Percentiles rank a stretch among this genome's conserved stretches.
These are phyloP conservation scores for Gnetum montanum DNA, from an alignment of 75 land plant genomes.

Conservation along the genomic window DNA sequence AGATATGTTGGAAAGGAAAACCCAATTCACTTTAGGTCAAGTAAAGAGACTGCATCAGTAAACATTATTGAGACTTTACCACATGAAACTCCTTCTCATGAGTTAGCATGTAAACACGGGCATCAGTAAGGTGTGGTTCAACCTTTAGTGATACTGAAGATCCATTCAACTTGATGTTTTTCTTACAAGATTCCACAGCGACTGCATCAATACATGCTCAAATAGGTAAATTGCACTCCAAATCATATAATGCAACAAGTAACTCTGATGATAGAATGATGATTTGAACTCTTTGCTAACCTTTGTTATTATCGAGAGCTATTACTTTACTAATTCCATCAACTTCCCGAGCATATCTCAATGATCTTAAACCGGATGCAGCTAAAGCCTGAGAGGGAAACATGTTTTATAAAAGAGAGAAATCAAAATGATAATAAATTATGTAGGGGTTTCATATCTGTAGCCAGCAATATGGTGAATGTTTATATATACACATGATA, in stretches of 20 bases:
- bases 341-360: constrained; percentile 92
- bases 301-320: constrained; percentile 88
- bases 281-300: too few relatives aligned
- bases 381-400: constrained; percentile 61
- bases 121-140: constrained; percentile 82
- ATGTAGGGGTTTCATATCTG: too few relatives aligned
- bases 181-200: constrained; percentile 85
- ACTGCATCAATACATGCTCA: too few relatives aligned
- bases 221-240: background rate
- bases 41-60: background rate
- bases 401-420: too few relatives aligned
- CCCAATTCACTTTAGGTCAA: background rate
- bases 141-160: constrained; percentile 80
- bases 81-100: constrained; percentile 94
- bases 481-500: too few relatives aligned
- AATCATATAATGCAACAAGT: too few relatives aligned
- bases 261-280: too few relatives aligned
- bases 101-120: constrained; percentile 89
- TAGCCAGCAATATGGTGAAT: too few relatives aligned
- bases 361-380: constrained; percentile 90
- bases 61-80: constrained; percentile 55
- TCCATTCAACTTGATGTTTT: constrained; percentile 92
- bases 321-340: constrained; percentile 78
- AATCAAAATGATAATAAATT: too few relatives aligned
- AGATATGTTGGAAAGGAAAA: background rate